Base-by-base conservation (phyloP, 2,329 filamentous ascomycete species). In the Aspergillus sp. region DNA sequence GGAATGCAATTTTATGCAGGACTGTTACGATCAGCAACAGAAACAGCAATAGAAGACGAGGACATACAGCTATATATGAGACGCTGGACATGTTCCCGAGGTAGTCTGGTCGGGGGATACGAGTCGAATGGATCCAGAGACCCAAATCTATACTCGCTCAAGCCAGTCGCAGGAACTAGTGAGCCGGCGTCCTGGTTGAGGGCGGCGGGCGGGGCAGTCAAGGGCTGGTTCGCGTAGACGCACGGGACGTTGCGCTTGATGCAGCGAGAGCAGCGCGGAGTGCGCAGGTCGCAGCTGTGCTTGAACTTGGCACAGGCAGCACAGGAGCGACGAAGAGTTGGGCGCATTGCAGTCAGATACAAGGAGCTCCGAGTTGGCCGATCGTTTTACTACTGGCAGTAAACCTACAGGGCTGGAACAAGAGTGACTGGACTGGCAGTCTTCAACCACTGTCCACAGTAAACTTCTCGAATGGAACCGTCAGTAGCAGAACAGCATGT, bases 291-390 rank as follows among this genome's bases (percentile, higher is more conserved):
- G 68, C 83, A 86, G 58, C 80, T 78, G 60, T 81, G 77, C 64
- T 86, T 86, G 4, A 81, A 76, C 64, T 77, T 83, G 43, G 82
- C 82, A 64, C 83, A 86, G 15, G 82, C 78, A 62, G 76, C 74
- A 71, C 83, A 86, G 8, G 83, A 85, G 62, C 83, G 73, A 44
- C 83, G 81, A 56, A 86, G 81, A n/a, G 82, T 83, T 62, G 72
- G 74, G 67, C 79, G 81, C 82, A 85, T 85, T 57, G 69, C 17
- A 17, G 17, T 17, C 17, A 17, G 17, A 17, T 17, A 17, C 17
- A 17, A 17, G 17, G 17, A 17, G 17, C 17, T 17, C 1, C 17
- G 17, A 17, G 17, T 17, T 17, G 17, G 17, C 17, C 17, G 17
- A 17, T 17, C 17, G 17, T 17, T 17, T 17, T 17, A 17, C 17